Conservation (phyloP, 2,329 filamentous ascomycete species). For the Alternaria sp. region DNA sequence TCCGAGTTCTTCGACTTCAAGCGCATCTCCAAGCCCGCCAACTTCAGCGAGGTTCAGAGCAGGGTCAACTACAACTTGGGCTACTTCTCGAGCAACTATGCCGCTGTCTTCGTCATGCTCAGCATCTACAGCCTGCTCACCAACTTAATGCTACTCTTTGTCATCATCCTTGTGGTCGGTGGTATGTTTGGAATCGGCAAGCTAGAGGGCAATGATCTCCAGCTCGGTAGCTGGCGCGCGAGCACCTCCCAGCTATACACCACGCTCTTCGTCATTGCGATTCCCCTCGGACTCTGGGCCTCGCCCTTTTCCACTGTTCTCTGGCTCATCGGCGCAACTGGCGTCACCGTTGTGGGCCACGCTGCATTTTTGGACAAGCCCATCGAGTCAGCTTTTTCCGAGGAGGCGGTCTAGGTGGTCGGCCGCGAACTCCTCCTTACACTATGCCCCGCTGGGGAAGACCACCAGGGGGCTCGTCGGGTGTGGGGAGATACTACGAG, state of each 20-base stretch:
- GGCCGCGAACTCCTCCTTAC: constrained; percentile 99
- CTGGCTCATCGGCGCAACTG: constrained; percentile 95
- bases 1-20: constrained; percentile 96
- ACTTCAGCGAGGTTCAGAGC: constrained; percentile 88
- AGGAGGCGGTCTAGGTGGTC: constrained; percentile 99
- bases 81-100: constrained; percentile 99
- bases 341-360: constrained; percentile 92
- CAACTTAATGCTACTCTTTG: constrained; percentile 85
- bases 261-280: constrained; percentile 77
- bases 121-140: constrained; percentile 94
- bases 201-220: constrained; percentile 85
- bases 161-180: constrained; percentile 83
- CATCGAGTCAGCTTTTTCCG: constrained; percentile 99
- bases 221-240: constrained; percentile 80
- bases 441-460: constrained; percentile 97
- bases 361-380: constrained; percentile 97
- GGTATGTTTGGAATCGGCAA: constrained; percentile 93
- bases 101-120: constrained; percentile 90
- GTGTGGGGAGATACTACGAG: constrained; percentile 57
- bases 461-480: constrained; percentile 81
- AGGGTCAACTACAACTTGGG: constrained; percentile 96
- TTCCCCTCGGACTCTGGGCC: constrained; percentile 84
- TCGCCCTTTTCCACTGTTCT: constrained; percentile 84
- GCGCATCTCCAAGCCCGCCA: constrained; percentile 90
- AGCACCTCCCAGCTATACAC: constrained; percentile 96